Percentiles rank a stretch among this genome's conserved stretches.
Evolutionary conservation across 805 yeast genomes (phyloP).

Genomic region (Cyberlindnera bimundalis): DNA sequence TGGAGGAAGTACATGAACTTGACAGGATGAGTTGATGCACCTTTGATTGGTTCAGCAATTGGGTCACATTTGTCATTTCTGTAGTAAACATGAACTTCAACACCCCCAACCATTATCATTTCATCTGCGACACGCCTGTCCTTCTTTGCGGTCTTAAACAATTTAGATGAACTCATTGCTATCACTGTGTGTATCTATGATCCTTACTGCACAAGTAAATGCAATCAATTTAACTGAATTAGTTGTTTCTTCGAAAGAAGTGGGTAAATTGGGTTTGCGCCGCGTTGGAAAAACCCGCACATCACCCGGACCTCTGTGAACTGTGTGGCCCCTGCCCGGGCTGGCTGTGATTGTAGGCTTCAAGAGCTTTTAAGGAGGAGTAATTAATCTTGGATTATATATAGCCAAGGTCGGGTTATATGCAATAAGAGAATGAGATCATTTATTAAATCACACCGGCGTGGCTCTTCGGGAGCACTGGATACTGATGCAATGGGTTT

Average conservation of each 20-base stretch:
- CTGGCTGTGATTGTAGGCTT: not conserved
- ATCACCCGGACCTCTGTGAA: not conserved
- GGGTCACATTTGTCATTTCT: constrained; percentile 7
- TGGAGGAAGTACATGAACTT: constrained; percentile 10
- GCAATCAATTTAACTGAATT: too few relatives aligned
- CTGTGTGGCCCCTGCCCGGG: not conserved
- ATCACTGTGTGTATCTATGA: too few relatives aligned
- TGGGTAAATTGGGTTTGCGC: too few relatives aligned
- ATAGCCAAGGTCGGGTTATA: too few relatives aligned
- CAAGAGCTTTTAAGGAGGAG: too few relatives aligned
- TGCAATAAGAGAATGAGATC: constrained; percentile 38
- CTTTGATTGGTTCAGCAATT: not conserved
- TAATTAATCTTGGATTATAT: too few relatives aligned
- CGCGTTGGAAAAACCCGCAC: not conserved
- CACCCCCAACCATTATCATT: constrained; percentile 9
- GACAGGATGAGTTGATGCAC: not conserved
- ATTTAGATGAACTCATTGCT: too few relatives aligned
- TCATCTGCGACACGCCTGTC: not conserved
- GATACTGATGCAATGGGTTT: constrained; percentile 3
- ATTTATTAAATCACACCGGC: constrained; percentile 37
- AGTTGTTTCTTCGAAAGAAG: too few relatives aligned
- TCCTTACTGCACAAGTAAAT: too few relatives aligned
- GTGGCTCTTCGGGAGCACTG: constrained; percentile 30
- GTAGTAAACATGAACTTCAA: constrained; percentile 7
- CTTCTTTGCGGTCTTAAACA: not conserved